phyloP scores from a whole-genome alignment of 1,139 yeast genomes.

The Schwanniomyces etchellsii region DNA sequence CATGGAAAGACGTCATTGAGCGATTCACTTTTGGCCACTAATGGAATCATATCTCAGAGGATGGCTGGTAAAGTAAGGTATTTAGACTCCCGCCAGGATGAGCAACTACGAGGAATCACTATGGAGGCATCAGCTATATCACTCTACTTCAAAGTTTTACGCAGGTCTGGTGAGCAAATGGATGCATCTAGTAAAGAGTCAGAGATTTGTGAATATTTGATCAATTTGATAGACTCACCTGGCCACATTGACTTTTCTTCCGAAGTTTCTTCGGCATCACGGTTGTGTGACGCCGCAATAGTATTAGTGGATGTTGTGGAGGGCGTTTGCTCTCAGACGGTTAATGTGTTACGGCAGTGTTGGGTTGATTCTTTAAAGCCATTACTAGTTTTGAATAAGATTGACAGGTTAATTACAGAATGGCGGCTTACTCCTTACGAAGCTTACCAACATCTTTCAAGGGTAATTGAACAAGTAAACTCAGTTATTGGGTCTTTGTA shows the following conservation, averaged over 20 bases:
- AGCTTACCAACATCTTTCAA: constrained; percentile 74
- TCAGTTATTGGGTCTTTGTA: constrained; percentile 91
- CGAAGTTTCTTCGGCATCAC: constrained; percentile 92
- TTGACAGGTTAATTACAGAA: constrained; percentile 81
- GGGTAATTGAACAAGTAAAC: constrained; percentile 86
- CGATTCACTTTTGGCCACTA: constrained; percentile 87
- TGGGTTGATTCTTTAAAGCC: constrained; percentile 94
- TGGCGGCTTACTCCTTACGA: constrained; percentile 78
- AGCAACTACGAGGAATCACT: constrained; percentile 92
- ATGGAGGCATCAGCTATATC: constrained; percentile 97
- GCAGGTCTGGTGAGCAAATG: constrained; percentile 28
- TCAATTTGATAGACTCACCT: constrained; percentile 94
- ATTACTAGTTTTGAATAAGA: constrained; percentile 83
- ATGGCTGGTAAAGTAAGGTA: constrained; percentile 94
- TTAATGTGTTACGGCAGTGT: constrained; percentile 89
- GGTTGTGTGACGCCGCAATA: constrained; percentile 95
- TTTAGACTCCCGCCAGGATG: constrained; percentile 92
- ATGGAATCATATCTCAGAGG: constrained; percentile 91
- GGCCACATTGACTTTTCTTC: constrained; percentile 92
- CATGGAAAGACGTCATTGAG: constrained; percentile 97
- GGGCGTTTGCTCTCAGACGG: constrained; percentile 96
- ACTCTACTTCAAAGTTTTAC: constrained; percentile 65
- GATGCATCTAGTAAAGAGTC: constrained; percentile 26
- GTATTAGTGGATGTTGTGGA: constrained; percentile 95
- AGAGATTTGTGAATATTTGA: constrained; percentile 66